Evolutionary conservation across 2,329 filamentous ascomycete genomes (phyloP).

Genomic region (Aureobasidium uvarum): DNA sequence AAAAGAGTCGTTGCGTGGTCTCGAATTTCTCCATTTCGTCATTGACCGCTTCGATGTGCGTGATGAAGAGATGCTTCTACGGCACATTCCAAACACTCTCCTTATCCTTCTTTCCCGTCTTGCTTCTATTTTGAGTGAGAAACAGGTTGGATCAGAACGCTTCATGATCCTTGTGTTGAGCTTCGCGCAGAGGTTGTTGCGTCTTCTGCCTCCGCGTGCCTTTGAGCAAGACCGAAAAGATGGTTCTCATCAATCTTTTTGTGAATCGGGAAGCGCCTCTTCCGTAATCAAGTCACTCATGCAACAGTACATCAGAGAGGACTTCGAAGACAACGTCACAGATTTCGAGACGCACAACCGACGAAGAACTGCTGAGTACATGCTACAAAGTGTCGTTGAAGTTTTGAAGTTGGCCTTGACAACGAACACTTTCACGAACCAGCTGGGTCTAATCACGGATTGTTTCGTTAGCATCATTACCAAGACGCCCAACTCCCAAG

Average conservation of each 20-base stretch:
- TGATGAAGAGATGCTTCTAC: slow-evolving; percentile 91
- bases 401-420: slow-evolving; percentile 4
- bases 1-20: slow-evolving; percentile 55
- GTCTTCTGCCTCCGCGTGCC: slow-evolving; percentile 34
- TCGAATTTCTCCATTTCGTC: slow-evolving; percentile 77
- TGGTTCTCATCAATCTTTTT: neutral
- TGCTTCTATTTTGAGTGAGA: neutral
- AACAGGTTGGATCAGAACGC: slow-evolving; percentile 22
- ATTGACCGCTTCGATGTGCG: slow-evolving; percentile 84
- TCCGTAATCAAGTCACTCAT: slow-evolving; percentile 15
- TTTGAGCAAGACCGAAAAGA: slow-evolving; percentile 24
- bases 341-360: neutral
- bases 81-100: slow-evolving; percentile 72
- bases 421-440: neutral
- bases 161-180: slow-evolving; percentile 29
- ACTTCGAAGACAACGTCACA: neutral
- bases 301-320: slow-evolving; percentile 11
- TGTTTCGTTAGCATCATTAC: slow-evolving; percentile 16
- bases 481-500: slow-evolving; percentile 6
- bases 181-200: slow-evolving; percentile 25
- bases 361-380: slow-evolving; percentile 9
- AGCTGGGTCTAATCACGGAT: slow-evolving; percentile 17
- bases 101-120: slow-evolving; percentile 60
- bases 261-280: neutral
- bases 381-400: slow-evolving; percentile 1